Conservation (phyloP, 345 rosid genomes). For the Durio zibethinus region DNA sequence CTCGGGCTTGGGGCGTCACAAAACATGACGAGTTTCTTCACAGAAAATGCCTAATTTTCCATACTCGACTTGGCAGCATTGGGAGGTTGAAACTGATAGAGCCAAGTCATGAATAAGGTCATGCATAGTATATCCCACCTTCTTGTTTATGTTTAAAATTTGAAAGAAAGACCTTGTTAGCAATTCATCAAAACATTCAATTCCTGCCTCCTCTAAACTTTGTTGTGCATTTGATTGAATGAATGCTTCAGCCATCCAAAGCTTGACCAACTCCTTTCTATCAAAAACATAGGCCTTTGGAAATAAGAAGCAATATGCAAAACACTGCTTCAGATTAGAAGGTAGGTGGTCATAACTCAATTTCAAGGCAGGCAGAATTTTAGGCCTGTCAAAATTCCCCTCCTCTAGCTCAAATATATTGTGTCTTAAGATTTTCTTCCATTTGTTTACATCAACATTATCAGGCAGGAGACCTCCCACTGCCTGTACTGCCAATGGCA, state of each 20-base stretch:
- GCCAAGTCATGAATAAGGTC: conserved; percentile 38
- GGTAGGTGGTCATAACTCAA: conserved; percentile 27
- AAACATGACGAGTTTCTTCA: conserved; percentile 17
- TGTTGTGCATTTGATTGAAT: not conserved
- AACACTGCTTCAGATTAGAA: conserved; percentile 11
- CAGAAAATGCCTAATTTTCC: not conserved
- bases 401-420: conserved; percentile 7
- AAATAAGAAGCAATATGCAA: conserved; percentile 26
- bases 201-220: conserved; percentile 16
- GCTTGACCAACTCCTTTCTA: conserved; percentile 23
- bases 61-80: conserved; percentile 18
- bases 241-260: conserved; percentile 27
- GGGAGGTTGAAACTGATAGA: conserved; percentile 20
- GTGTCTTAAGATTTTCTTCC: conserved; percentile 5
- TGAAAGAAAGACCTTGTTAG: conserved; percentile 34
- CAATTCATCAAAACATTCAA: conserved; percentile 24
- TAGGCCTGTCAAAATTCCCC: not conserved
- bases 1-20: too few species aligned
- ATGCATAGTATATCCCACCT: conserved; percentile 24
- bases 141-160: not conserved
- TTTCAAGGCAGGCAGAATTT: conserved; percentile 22
- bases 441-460: not conserved
- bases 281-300: conserved; percentile 25
- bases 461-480: conserved; percentile 23
- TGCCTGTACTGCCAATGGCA: conserved; percentile 29